These are phyloP conservation scores for Chaetomiaceae sp. DNA, from an alignment of 2,329 filamentous ascomycete species.

Conservation along the genomic window DNA sequence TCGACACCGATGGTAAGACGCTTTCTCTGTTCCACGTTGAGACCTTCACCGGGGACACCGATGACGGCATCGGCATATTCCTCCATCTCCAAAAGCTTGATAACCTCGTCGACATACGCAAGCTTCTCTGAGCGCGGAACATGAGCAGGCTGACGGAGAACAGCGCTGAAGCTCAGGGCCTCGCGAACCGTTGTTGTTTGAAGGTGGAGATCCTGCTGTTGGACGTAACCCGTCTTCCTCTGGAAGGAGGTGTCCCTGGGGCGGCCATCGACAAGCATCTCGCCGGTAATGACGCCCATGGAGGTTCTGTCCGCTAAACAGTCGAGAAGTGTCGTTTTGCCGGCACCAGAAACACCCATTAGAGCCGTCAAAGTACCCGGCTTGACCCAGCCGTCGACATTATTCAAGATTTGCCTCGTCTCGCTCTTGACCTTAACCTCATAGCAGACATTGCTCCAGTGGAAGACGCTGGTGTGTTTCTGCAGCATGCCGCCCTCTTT, in stretches of 20 bases:
- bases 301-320: conserved; percentile 80
- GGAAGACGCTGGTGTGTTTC: conserved; percentile 70
- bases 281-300: conserved; percentile 82
- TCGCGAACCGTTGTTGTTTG: conserved; percentile 83
- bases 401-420: conserved; percentile 69
- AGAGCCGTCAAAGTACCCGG: conserved; percentile 84
- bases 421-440: conserved; percentile 74
- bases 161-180: conserved; percentile 77
- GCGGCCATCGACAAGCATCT: conserved; percentile 65
- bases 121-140: conserved; percentile 73
- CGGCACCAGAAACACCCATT: conserved; percentile 91
- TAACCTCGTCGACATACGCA: conserved; percentile 84
- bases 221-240: conserved; percentile 86
- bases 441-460: conserved; percentile 80
- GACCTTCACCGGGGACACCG: conserved; percentile 82
- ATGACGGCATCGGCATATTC: conserved; percentile 87
- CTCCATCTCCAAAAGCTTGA: conserved; percentile 85
- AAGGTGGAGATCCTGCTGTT: conserved; percentile 88
- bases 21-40: conserved; percentile 67
- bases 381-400: conserved; percentile 91
- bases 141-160: conserved; percentile 75
- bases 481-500: conserved; percentile 42
- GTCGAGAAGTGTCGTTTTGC: conserved; percentile 87
- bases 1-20: conserved; percentile 95
- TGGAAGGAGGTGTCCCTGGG: conserved; percentile 79